A percentile compares a stretch with the other conserved stretches of the same genome.
Conservation (phyloP, 2,329 filamentous ascomycete genomes). For the Mollisiaceae sp. region DNA sequence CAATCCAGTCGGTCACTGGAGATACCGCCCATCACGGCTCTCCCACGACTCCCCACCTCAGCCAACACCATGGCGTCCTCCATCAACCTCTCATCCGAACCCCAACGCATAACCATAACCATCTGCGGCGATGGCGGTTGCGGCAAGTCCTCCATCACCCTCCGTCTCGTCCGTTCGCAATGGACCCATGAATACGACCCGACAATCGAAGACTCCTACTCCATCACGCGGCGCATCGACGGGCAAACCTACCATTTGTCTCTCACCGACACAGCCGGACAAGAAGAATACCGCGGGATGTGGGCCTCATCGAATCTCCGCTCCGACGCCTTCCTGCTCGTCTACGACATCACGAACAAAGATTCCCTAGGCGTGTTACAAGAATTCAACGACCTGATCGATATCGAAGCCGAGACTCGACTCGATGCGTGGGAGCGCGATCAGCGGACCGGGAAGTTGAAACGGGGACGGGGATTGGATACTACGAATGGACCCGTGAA, state of each 20-base stretch:
- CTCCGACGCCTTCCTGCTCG: conserved; percentile 82
- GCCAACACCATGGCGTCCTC: conserved; percentile 9
- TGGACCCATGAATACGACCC: conserved; percentile 87
- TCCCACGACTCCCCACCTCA: conserved; percentile 8
- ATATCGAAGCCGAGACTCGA: conserved; percentile 80
- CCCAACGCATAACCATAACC: conserved; percentile 68
- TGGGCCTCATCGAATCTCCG: conserved; percentile 81
- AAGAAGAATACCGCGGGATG: conserved; percentile 88
- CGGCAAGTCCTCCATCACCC: conserved; percentile 83
- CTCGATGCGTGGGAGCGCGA: conserved; percentile 42
- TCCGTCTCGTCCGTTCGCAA: conserved; percentile 79
- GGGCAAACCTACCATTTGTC: conserved; percentile 77
- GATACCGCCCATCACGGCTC: background rate
- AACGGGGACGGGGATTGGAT: conserved; percentile 17
- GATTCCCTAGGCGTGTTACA: conserved; percentile 73
- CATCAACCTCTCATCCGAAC: conserved; percentile 24
- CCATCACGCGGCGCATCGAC: conserved; percentile 79
- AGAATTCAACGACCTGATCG: conserved; percentile 83
- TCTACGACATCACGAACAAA: conserved; percentile 82
- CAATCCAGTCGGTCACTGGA: background rate
- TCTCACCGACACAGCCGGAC: conserved; percentile 85
- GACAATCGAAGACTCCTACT: conserved; percentile 85
- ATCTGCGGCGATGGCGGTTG: conserved; percentile 87
- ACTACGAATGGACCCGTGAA: conserved; percentile 34
- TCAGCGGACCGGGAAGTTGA: conserved; percentile 14